Evolutionary conservation across 495 filamentous ascomycete species (phyloP).

Genomic region (Hypoxylon intermedium): DNA sequence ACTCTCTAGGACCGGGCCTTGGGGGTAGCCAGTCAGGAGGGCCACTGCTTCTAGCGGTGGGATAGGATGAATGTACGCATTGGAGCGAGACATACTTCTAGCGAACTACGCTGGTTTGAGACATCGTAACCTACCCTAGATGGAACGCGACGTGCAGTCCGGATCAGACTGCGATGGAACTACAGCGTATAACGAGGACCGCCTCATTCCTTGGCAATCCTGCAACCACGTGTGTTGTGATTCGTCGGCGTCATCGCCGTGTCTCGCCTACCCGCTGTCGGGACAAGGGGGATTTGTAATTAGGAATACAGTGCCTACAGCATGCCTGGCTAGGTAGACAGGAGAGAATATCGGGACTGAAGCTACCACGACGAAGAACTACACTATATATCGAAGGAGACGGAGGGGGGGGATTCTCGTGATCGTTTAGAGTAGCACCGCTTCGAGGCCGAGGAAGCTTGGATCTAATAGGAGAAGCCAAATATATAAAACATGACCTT

Average conservation of each 20-base stretch:
- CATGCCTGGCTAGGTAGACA: background rate
- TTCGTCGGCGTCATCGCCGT: conserved; percentile 25
- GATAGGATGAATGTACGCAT: conserved; percentile 12
- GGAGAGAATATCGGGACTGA: conserved; percentile 6
- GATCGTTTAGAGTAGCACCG: conserved; percentile 20
- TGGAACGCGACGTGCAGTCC: conserved; percentile 20
- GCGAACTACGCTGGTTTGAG: conserved; percentile 14
- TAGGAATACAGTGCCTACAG: conserved; percentile 18
- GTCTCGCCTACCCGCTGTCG: conserved; percentile 33
- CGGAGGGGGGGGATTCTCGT: conserved; percentile 17
- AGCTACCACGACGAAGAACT: conserved; percentile 8
- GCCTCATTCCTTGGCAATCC: conserved; percentile 31
- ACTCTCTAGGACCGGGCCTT: background rate
- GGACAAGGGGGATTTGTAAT: conserved; percentile 14
- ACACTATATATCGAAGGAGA: conserved; percentile 1
- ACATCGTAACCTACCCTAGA: too few species aligned
- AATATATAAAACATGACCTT: conserved; percentile 13
- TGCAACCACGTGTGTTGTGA: conserved; percentile 17
- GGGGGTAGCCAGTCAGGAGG: background rate
- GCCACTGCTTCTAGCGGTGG: background rate
- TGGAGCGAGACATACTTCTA: conserved; percentile 18
- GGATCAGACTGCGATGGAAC: conserved; percentile 22
- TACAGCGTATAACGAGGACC: conserved; percentile 15
- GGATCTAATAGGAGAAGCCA: background rate
- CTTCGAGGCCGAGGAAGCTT: conserved; percentile 18